Evolutionary conservation across 176 grass and related monocot species (phyloP), one percentile per base, ranked within the genome.

Genomic region (Canna indica): DNA sequence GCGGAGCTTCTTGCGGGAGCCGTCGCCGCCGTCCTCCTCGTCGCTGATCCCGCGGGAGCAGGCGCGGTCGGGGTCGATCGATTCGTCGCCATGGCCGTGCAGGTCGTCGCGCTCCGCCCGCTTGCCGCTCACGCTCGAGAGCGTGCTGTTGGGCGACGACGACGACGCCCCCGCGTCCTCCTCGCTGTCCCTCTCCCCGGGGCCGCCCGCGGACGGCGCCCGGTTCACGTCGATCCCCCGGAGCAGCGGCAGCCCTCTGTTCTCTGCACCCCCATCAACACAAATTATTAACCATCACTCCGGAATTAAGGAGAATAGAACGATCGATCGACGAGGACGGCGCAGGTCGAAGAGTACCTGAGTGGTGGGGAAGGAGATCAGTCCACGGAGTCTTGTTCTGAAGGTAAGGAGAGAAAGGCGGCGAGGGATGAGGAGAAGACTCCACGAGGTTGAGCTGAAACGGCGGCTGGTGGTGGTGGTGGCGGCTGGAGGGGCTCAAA

Each of bases 1-100:
- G 25, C 91, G 85, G 38, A 96, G 84, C 82, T 96, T 96, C 83
- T 96, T 96, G 53, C 91, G 88, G 0, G 81, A 90, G 38, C 50
- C 69, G 1, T 79, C 83, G 54, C 71, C 54, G 54, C 39, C 65
- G n/a, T 73, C 71, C 54, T 73, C 71, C 34, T 73, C 71, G 53
- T 59, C 54, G 71, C 35, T 42, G 4, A 59, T 57, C 13, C 71
- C 71, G 0, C 50, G 52, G n/a, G 52, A 58, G 71, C 11, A 59
- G 24, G 71, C 50, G 10, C 71, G 54, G 7, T 73, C 71, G 2
- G 53, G 20, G 4, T 73, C 71, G 34, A 59, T 4, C 34, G n/a
- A n/a, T n/a, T 73, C 71, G 6, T 73, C 71, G 22, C 24, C 32
- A 1, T 27, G 20, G 66, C 25, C 26, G n/a, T 36, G 17, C 17